Base-by-base conservation (phyloP, 805 yeast genomes). In the Metschnikowia proteae region DNA sequence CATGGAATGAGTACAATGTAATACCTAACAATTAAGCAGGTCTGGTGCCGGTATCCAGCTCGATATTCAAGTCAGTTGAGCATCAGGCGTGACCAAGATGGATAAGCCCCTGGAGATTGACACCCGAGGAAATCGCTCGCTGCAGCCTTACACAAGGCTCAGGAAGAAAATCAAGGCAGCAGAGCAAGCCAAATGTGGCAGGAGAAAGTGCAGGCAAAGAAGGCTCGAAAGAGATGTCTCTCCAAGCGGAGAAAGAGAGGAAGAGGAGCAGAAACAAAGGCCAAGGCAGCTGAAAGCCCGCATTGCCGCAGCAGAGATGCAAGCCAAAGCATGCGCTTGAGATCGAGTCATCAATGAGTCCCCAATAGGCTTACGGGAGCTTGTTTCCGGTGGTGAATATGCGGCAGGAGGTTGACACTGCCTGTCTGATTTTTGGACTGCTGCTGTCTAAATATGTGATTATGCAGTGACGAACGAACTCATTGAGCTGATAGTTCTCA, bases 381-480 rank as follows among this genome's bases (percentile, higher is more conserved):
- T 81, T 5, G 65, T 71, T n/a, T 79, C 81, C 51, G 68, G 70
- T 79, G 34, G 82, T 73, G 60, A 86, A 89, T 17, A 94, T 74
- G 30, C 79, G 77, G 58, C 96, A 81, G 0, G 96, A 84, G 0
- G 97, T 87, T 7, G 89, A 67, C 0, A 96, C 90, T 0, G 98
- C 96, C 60, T 86, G 82, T 49, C 98, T 78, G 5, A 94, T 94
- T 45, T 82, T 82, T 1, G 91, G 79, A 60, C 82, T 83, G 45
- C 81, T 84, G 63, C 88, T 92, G 46, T 88, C 94, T 46, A 90
- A 79, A 65, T 92, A 94, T 4, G 83, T 76, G n/a, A 90, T 79
- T 0, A 89, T 86, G 50, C 96, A 88, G 57, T 82, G 80, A 42
- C 96, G 77, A 22, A 90, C 96, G 70, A 92, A 88, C 57, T 94